phyloP scores from a whole-genome alignment of 495 filamentous ascomycete genomes.

The Haplographium delicatum region DNA sequence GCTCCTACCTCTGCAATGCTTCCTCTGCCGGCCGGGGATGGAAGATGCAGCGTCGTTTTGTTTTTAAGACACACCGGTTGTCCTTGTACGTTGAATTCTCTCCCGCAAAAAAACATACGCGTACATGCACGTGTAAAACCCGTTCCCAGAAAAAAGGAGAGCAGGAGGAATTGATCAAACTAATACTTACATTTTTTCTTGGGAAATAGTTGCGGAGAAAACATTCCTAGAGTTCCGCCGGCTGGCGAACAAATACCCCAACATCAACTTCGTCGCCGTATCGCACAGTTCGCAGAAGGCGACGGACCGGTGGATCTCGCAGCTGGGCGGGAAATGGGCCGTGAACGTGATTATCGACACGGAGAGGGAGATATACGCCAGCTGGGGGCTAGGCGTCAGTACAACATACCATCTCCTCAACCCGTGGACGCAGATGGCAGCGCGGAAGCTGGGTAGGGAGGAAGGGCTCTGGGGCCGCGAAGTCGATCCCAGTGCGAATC shows the following conservation, averaged over 20 bases:
- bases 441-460: constrained; percentile 41
- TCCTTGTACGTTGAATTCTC: constrained; percentile 41
- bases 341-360: constrained; percentile 50
- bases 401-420: constrained; percentile 48
- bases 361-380: constrained; percentile 43
- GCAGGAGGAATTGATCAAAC: not conserved
- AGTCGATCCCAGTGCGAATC: constrained; percentile 44
- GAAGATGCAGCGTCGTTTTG: constrained; percentile 44
- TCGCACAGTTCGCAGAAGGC: constrained; percentile 47
- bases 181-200: not conserved
- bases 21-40: constrained; percentile 34
- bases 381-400: constrained; percentile 51
- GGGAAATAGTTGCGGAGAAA: constrained; percentile 50
- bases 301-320: constrained; percentile 49
- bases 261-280: constrained; percentile 50
- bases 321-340: constrained; percentile 47
- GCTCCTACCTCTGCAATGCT: constrained; percentile 44
- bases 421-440: constrained; percentile 40
- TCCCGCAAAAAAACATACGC: not conserved
- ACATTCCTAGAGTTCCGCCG: constrained; percentile 45
- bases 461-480: constrained; percentile 53
- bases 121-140: not conserved
- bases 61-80: constrained; percentile 59
- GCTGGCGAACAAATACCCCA: constrained; percentile 39
- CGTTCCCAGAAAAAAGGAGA: not conserved